Conservation (phyloP, 2,329 filamentous ascomycete genomes). For the Pseudopithomyces maydicus region DNA sequence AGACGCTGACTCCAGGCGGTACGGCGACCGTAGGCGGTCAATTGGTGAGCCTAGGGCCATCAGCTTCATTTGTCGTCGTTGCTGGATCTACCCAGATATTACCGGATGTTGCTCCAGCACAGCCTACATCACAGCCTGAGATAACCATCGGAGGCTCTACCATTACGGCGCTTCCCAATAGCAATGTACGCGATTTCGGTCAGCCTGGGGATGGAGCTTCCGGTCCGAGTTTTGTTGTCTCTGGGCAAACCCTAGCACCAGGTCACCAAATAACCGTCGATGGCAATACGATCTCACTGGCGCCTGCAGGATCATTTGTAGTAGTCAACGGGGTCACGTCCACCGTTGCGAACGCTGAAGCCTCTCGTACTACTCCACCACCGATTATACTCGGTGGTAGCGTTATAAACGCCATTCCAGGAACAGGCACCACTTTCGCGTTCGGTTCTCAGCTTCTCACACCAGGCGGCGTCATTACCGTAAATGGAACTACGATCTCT, state of each 20-base stretch:
- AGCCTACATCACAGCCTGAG: conserved; percentile 24
- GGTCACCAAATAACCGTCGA: conserved; percentile 20
- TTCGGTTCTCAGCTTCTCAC: conserved; percentile 46
- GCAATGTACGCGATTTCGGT: conserved; percentile 7
- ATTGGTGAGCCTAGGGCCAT: conserved; percentile 47
- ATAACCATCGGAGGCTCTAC: conserved; percentile 39
- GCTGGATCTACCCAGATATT: conserved; percentile 44
- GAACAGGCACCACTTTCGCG: conserved; percentile 41
- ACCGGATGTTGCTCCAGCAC: conserved; percentile 25
- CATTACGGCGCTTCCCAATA: conserved; percentile 21
- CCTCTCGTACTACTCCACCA: conserved; percentile 29
- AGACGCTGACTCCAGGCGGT: conserved; percentile 46
- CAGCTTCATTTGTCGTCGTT: conserved; percentile 47
- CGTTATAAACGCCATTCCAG: conserved; percentile 33
- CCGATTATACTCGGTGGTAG: conserved; percentile 36
- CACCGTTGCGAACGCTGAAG: conserved; percentile 34
- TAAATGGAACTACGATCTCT: conserved; percentile 40
- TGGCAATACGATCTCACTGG: background rate
- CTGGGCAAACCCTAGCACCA: conserved; percentile 45
- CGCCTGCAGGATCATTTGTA: conserved; percentile 30
- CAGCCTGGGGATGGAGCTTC: background rate
- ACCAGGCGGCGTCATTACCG: conserved; percentile 44
- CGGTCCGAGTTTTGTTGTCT: conserved; percentile 42
- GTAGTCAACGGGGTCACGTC: conserved; percentile 43
- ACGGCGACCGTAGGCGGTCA: conserved; percentile 45